These are phyloP conservation scores for Debaryomyces robertsiae DNA, from an alignment of 1,139 yeast genomes.

Conservation along the genomic window DNA sequence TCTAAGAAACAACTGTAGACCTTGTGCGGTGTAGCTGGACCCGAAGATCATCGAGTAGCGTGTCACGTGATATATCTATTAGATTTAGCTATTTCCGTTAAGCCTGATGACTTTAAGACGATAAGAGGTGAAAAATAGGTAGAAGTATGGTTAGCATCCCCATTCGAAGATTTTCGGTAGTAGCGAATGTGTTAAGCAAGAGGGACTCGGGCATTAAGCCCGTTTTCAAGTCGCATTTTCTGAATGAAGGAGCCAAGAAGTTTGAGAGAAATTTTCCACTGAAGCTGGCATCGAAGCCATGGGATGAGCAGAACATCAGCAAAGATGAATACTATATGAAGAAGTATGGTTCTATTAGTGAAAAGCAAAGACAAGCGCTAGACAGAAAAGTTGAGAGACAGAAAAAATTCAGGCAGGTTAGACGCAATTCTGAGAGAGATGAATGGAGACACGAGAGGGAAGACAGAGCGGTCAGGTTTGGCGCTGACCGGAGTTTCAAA, in stretches of 20 bases:
- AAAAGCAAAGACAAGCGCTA: slow-evolving; percentile 31
- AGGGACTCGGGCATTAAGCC: slow-evolving; percentile 10
- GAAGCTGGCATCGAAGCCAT: slow-evolving; percentile 27
- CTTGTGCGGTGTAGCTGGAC: too few relatives aligned
- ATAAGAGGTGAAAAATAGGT: not conserved
- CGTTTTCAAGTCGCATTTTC: slow-evolving; percentile 23
- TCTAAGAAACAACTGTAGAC: too few relatives aligned
- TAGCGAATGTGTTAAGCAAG: not conserved
- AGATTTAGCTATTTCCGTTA: too few relatives aligned
- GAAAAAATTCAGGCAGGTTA: slow-evolving; percentile 26
- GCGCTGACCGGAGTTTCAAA: slow-evolving; percentile 4
- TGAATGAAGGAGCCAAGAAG: slow-evolving; percentile 16
- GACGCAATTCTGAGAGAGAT: slow-evolving; percentile 17
- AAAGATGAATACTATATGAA: slow-evolving; percentile 46
- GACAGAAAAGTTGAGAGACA: slow-evolving; percentile 42
- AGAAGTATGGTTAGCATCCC: slow-evolving; percentile 6
- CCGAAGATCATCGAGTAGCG: too few relatives aligned
- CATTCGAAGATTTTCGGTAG: slow-evolving; percentile 9
- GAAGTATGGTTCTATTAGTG: slow-evolving; percentile 38
- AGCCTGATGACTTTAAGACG: too few relatives aligned
- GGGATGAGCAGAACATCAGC: slow-evolving; percentile 41
- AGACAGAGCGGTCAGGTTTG: slow-evolving; percentile 3
- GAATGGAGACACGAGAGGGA: slow-evolving; percentile 6
- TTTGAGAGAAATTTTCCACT: slow-evolving; percentile 17
- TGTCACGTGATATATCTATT: too few relatives aligned